Percentiles rank a stretch among this genome's conserved stretches.
These are phyloP conservation scores for Aureobasidium sp. DNA, from an alignment of 2,329 filamentous ascomycete species.

Conservation along the genomic window DNA sequence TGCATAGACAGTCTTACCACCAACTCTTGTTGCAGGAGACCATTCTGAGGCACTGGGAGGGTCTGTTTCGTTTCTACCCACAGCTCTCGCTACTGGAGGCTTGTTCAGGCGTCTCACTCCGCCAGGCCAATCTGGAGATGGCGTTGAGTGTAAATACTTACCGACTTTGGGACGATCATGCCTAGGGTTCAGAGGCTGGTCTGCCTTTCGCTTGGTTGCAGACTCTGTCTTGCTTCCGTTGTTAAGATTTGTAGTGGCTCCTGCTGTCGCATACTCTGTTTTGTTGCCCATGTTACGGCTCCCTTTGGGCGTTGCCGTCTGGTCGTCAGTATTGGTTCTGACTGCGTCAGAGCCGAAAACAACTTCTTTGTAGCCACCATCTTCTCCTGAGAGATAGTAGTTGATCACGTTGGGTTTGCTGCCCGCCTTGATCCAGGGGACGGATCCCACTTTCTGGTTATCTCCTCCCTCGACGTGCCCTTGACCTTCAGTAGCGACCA, in stretches of 20 bases:
- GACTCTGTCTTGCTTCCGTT: background rate
- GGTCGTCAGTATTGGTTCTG: background rate
- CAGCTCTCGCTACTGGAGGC: background rate
- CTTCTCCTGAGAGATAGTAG: conserved; percentile 26
- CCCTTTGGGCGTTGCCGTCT: background rate
- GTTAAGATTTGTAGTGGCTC: background rate
- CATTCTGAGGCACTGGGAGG: background rate
- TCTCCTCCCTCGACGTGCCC: conserved; percentile 16
- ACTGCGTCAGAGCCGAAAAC: background rate
- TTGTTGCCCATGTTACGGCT: background rate
- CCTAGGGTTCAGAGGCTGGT: background rate
- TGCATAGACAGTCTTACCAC: conserved; percentile 2
- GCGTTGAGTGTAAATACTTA: conserved; percentile 6
- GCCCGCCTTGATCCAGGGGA: conserved; percentile 17
- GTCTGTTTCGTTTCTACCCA: background rate
- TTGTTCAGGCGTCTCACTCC: background rate
- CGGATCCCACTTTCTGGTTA: conserved; percentile 18
- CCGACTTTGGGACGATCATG: conserved; percentile 3
- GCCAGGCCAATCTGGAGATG: conserved; percentile 6
- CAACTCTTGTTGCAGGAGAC: background rate
- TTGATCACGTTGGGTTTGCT: conserved; percentile 17
- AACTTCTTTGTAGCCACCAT: background rate
- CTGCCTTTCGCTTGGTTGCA: background rate
- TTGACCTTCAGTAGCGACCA: conserved; percentile 18
- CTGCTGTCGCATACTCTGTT: background rate